phyloP scores from a whole-genome alignment of 2,329 filamentous ascomycete species.

The Penicillium sp. region DNA sequence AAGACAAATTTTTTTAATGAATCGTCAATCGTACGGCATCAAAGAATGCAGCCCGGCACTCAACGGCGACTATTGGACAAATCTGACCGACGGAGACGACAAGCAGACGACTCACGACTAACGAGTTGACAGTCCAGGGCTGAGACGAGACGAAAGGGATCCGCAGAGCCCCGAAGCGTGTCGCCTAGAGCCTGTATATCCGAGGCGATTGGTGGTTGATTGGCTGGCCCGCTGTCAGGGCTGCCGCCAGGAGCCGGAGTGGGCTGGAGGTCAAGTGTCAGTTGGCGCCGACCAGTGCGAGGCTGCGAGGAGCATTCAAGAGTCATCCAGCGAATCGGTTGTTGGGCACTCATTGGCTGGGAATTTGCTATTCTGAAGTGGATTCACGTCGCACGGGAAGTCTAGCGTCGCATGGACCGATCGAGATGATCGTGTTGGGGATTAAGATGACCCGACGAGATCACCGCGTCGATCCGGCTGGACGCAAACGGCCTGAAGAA shows the following conservation, averaged over 20 bases:
- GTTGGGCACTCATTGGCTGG: background rate
- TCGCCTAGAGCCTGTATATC: conserved; percentile 3
- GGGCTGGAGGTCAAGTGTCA: conserved; percentile 1
- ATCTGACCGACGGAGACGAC: conserved; percentile 13
- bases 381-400: conserved; percentile 12
- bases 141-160: conserved; percentile 15
- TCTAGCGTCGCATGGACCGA: conserved; percentile 19
- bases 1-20: background rate
- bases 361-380: background rate
- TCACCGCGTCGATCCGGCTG: conserved; percentile 12
- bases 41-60: conserved; percentile 15
- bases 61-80: conserved; percentile 12
- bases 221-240: conserved; percentile 18
- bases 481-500: conserved; percentile 18
- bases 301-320: background rate
- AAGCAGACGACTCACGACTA: background rate
- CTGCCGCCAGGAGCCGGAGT: conserved; percentile 22
- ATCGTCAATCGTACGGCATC: conserved; percentile 6
- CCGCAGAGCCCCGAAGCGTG: conserved; percentile 18
- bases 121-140: conserved; percentile 2
- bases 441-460: conserved; percentile 8
- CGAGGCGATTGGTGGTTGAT: conserved; percentile 9
- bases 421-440: conserved; percentile 1
- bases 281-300: conserved; percentile 15
- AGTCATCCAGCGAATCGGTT: background rate